phyloP scores from a whole-genome alignment of 148 eudicot genomes.

The Rheum nobile region DNA sequence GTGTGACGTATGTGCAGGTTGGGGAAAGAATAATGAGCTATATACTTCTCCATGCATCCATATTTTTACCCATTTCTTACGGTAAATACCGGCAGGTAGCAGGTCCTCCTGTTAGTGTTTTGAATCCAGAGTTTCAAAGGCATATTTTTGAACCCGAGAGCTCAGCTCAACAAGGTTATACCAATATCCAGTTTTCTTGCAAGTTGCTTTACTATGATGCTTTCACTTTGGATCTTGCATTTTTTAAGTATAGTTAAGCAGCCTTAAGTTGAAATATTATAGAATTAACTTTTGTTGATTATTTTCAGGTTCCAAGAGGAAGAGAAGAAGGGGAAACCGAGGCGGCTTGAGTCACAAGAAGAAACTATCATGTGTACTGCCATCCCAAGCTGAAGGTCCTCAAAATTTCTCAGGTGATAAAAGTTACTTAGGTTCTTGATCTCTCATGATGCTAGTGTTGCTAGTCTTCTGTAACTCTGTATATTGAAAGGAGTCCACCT shows the following conservation, averaged over 20 bases:
- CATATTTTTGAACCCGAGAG: slow-evolving; percentile 12
- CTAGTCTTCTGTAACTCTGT: not conserved
- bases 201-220: not conserved
- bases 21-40: slow-evolving; percentile 70
- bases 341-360: slow-evolving; percentile 13
- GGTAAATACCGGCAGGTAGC: slow-evolving; percentile 59
- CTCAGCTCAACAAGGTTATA: slow-evolving; percentile 29
- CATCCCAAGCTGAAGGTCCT: slow-evolving; percentile 16
- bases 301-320: slow-evolving; percentile 16
- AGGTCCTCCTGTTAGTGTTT: slow-evolving; percentile 42
- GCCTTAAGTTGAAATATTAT: not conserved
- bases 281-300: not conserved
- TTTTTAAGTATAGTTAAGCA: not conserved
- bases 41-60: slow-evolving; percentile 47
- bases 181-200: not conserved
- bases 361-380: slow-evolving; percentile 12
- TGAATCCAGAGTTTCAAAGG: slow-evolving; percentile 15
- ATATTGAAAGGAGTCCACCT: not conserved
- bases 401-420: slow-evolving; percentile 8
- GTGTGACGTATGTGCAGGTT: slow-evolving; percentile 32
- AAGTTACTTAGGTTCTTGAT: slow-evolving; percentile 10
- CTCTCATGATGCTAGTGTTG: slow-evolving; percentile 9
- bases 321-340: slow-evolving; percentile 36
- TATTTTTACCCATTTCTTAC: slow-evolving; percentile 52
- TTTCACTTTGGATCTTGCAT: too few relatives aligned